Percentiles rank a stretch among this genome's conserved stretches.
phyloP scores from a whole-genome alignment of 495 filamentous ascomycete genomes.

The Neurospora sp. region DNA sequence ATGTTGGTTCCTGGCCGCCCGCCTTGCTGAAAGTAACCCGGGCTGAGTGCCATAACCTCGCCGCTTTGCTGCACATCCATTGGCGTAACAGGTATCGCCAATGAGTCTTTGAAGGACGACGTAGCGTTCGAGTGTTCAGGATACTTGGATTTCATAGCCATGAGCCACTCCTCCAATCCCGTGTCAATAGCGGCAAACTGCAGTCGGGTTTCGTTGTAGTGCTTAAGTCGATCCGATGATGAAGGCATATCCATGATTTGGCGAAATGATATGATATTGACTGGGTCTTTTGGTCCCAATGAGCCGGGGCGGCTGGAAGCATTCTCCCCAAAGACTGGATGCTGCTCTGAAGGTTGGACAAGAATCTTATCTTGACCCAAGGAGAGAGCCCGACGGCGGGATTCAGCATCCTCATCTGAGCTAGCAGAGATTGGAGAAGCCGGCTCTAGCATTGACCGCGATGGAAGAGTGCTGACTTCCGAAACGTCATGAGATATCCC shows the following conservation, averaged over 20 bases:
- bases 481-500: slow-evolving; percentile 27
- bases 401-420: slow-evolving; percentile 7
- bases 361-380: slow-evolving; percentile 35
- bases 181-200: slow-evolving; percentile 64
- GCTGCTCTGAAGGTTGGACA: slow-evolving; percentile 24
- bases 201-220: slow-evolving; percentile 56
- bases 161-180: slow-evolving; percentile 67
- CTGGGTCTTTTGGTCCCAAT: slow-evolving; percentile 10
- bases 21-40: slow-evolving; percentile 42
- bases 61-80: slow-evolving; percentile 13
- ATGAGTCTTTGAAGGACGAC: slow-evolving; percentile 10
- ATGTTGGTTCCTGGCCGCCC: slow-evolving; percentile 16
- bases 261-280: slow-evolving; percentile 49
- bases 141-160: slow-evolving; percentile 27
- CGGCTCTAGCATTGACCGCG: slow-evolving; percentile 21
- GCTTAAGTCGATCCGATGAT: slow-evolving; percentile 52
- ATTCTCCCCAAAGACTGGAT: slow-evolving; percentile 22
- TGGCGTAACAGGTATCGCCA: slow-evolving; percentile 21
- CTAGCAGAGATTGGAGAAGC: slow-evolving; percentile 26
- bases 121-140: slow-evolving; percentile 27
- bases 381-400: slow-evolving; percentile 15
- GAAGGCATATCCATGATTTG: slow-evolving; percentile 59
- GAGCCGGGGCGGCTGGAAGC: background rate
- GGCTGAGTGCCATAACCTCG: slow-evolving; percentile 16
- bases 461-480: slow-evolving; percentile 20